These are phyloP conservation scores for Diaporthe longicolla DNA, from an alignment of 2,329 filamentous ascomycete species.

Conservation along the genomic window DNA sequence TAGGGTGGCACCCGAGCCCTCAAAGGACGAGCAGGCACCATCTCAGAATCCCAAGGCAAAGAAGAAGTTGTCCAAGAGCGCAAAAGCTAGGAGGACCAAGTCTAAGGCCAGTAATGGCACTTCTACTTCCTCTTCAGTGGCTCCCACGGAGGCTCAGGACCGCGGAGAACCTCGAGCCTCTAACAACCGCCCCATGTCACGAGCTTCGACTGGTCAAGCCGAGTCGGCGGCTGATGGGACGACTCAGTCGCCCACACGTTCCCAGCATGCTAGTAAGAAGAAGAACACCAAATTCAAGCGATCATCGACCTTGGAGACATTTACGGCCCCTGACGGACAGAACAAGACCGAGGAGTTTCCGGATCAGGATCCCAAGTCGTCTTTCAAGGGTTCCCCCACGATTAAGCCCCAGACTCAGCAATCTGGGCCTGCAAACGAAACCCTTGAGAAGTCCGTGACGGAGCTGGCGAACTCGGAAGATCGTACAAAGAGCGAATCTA, in stretches of 20 bases:
- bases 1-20: not conserved
- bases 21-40: not conserved
- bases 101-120: not conserved
- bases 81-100: slow-evolving; percentile 29
- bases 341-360: slow-evolving; percentile 27
- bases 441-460: not conserved
- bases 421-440: not conserved
- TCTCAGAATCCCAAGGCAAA: slow-evolving; percentile 1
- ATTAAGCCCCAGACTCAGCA: slow-evolving; percentile 30
- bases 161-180: slow-evolving; percentile 17
- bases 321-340: slow-evolving; percentile 8
- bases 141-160: slow-evolving; percentile 1
- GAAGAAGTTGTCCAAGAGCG: not conserved
- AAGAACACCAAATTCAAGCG: slow-evolving; percentile 33
- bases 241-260: slow-evolving; percentile 7
- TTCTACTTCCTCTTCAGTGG: slow-evolving; percentile 13
- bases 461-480: not conserved
- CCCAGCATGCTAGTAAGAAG: slow-evolving; percentile 28
- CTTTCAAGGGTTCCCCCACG: slow-evolving; percentile 8
- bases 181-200: not conserved
- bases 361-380: not conserved
- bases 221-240: not conserved
- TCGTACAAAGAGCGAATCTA: not conserved
- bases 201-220: slow-evolving; percentile 6
- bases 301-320: not conserved